Conservation (phyloP, 2,329 filamentous ascomycete species). For the Xylaria sp. region DNA sequence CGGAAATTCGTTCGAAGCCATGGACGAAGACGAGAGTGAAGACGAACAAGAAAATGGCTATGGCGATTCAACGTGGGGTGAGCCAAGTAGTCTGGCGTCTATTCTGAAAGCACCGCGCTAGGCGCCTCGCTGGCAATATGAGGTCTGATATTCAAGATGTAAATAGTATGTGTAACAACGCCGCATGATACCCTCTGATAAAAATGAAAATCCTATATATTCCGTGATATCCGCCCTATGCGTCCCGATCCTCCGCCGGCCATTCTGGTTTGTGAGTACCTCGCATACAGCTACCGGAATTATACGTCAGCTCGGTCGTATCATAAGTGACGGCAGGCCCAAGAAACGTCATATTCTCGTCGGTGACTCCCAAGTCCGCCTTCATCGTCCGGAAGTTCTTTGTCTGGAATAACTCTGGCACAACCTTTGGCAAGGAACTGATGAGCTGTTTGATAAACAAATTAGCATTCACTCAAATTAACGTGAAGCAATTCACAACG, state of each 20-base stretch:
- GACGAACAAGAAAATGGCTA: conserved; percentile 24
- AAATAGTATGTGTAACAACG: conserved; percentile 2
- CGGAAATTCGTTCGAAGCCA: conserved; percentile 23
- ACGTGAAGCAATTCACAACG: not conserved
- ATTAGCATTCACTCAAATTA: conserved; percentile 10
- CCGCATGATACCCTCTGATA: conserved; percentile 13
- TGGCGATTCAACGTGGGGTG: conserved; percentile 28
- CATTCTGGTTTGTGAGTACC: conserved; percentile 38
- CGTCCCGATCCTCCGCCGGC: conserved; percentile 25
- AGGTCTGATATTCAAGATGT: not conserved
- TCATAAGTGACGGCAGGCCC: conserved; percentile 39
- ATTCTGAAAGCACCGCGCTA: conserved; percentile 29
- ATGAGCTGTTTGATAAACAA: conserved; percentile 23
- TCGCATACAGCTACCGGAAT: conserved; percentile 40
- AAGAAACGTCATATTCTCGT: conserved; percentile 41
- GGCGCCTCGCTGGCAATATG: not conserved
- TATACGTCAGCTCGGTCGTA: conserved; percentile 38
- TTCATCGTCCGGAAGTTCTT: conserved; percentile 36
- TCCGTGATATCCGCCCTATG: not conserved
- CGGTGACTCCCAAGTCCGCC: conserved; percentile 36
- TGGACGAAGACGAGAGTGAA: conserved; percentile 33
- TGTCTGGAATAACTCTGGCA: conserved; percentile 33
- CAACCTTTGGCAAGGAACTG: conserved; percentile 32
- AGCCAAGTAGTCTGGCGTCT: conserved; percentile 22
- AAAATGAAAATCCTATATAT: not conserved